Evolutionary conservation across 257 asterid species (phyloP), one percentile per base, ranked within the genome.

Genomic region (Hygrophila difformis): DNA sequence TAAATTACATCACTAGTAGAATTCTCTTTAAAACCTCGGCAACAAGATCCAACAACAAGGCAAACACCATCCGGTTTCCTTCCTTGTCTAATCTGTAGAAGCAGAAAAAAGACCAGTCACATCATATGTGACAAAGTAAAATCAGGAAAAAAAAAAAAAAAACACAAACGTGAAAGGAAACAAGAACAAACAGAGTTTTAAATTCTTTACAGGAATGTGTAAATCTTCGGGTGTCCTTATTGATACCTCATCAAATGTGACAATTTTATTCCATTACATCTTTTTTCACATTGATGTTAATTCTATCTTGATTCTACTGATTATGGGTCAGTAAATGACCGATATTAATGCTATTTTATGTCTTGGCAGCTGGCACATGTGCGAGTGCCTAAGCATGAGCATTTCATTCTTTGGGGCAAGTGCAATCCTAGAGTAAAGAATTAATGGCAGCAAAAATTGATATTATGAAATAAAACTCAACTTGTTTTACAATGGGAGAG

Each of bases 41-140:
- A 69, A 68, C 97, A 88, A 57, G 97, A 78, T 48, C 97, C 97
- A 44, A 88, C 97, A 49, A 82, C 97, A 16, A 89, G 93, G 75
- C 97, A 89, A 56, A 75, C 66, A 28, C 97, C 97, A 43, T 89
- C 97, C n/a, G 97, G 93, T 59, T 73, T 85, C 63, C 83, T 77
- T 65, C 94, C 97, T 18, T 60, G 28, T 51, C 97, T 74, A 60
- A 89, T 79, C 95, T 88, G 94, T 59, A 71, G 44, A 51, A 49
- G 51, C 26, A 34, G 49, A 36, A 47, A 50, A 34, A 59, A 44
- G 53, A 60, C 51, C 31, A 51, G 51, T 56, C 3, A 38, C 16
- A 14, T 10, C 9, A 13, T 33, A 33, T 39, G 10, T 10, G 35
- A 12, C 16, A 10, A 12, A 9, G 18, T 17, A n/a, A 47, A 23